phyloP scores from a whole-genome alignment of 129 eudicot species.

The Saposhnikovia divaricata region DNA sequence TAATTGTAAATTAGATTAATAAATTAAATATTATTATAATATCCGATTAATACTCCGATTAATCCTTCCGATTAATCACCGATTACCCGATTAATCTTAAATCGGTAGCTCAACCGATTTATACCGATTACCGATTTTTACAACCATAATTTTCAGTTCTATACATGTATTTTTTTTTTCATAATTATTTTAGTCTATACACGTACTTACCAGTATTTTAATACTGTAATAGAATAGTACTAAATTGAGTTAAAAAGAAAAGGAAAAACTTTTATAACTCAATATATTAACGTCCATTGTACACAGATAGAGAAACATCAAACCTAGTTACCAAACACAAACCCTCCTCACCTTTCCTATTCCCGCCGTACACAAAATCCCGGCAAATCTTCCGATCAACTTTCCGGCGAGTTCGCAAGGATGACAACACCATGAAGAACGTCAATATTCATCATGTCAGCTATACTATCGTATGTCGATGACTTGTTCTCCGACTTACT shows the following conservation, averaged over 20 bases:
- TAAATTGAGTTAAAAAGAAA: not conserved
- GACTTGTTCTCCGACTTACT: slow-evolving; percentile 74
- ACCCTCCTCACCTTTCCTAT: slow-evolving; percentile 13
- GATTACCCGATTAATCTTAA: too few species aligned
- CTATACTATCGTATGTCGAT: slow-evolving; percentile 40
- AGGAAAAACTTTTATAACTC: not conserved
- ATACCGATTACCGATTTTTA: too few species aligned
- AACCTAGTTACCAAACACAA: slow-evolving; percentile 18
- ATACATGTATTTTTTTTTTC: too few species aligned
- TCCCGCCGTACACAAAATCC: slow-evolving; percentile 4
- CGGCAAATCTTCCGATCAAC: slow-evolving; percentile 19
- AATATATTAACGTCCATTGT: slow-evolving; percentile 18
- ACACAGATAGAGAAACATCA: slow-evolving; percentile 19
- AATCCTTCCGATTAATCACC: too few species aligned
- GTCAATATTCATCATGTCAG: slow-evolving; percentile 47
- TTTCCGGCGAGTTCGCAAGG: slow-evolving; percentile 20
- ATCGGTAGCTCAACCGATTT: too few species aligned
- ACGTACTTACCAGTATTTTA: too few species aligned
- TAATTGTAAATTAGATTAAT: too few species aligned
- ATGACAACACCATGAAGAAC: slow-evolving; percentile 42
- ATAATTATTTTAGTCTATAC: too few species aligned
- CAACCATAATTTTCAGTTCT: too few species aligned
- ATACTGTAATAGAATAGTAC: too few species aligned
- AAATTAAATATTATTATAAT: too few species aligned
- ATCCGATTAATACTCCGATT: too few species aligned